phyloP scores from a whole-genome alignment of 2,329 filamentous ascomycete species.

The Arthrobotrys entomopaga region DNA sequence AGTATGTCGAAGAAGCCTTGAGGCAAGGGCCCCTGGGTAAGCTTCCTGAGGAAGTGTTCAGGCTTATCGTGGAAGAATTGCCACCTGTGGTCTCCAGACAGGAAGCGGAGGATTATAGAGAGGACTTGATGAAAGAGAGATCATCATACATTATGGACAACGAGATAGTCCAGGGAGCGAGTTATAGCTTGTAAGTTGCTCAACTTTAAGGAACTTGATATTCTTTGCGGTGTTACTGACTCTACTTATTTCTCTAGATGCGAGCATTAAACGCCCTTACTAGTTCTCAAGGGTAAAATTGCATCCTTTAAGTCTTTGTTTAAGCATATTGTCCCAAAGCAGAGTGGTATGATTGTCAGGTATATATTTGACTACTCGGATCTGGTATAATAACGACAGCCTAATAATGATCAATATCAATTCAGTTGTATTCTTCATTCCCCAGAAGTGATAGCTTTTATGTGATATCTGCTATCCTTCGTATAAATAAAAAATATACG shows the following conservation, averaged over 20 bases:
- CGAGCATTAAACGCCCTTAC: constrained; percentile 20
- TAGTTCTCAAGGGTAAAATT: no score
- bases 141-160: constrained; percentile 51
- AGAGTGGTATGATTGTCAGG: no score
- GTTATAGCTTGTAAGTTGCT: constrained; percentile 43
- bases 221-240: not conserved
- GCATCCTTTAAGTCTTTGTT: no score
- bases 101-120: constrained; percentile 62
- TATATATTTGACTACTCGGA: no score
- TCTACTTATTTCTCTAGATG: constrained; percentile 9
- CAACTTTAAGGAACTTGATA: not conserved
- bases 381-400: no score
- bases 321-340: not conserved
- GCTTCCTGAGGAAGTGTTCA: constrained; percentile 55
- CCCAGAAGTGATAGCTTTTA: not conserved
- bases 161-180: constrained; percentile 16
- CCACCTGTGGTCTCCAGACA: constrained; percentile 60
- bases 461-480: not conserved
- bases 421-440: not conserved
- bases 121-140: constrained; percentile 63
- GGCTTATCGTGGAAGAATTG: constrained; percentile 55
- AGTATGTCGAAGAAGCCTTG: constrained; percentile 22
- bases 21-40: constrained; percentile 23
- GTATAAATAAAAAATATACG: constrained; percentile 1
- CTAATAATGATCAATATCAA: no score